Conservation (phyloP, 768 basidiomycete genomes). For the Daedaleopsis sinensis region DNA sequence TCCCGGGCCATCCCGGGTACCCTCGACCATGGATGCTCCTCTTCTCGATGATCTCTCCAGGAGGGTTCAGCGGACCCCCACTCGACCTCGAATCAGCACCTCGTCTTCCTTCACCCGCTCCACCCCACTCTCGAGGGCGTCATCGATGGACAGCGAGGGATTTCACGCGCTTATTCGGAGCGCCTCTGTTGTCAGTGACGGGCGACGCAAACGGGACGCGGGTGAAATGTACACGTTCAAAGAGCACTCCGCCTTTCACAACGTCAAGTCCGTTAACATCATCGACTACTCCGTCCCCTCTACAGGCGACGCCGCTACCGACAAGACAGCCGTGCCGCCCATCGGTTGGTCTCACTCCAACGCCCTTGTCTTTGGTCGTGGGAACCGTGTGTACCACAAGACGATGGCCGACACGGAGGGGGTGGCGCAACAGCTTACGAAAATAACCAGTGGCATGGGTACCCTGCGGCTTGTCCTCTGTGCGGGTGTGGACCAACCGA, state of each 20-base stretch:
- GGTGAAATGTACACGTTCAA: constrained; percentile 2
- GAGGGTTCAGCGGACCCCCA: constrained; percentile 4
- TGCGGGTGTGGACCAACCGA: constrained; percentile 33
- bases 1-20: neutral
- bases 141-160: constrained; percentile 13
- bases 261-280: constrained; percentile 15
- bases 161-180: constrained; percentile 11
- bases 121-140: constrained; percentile 11
- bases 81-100: constrained; percentile 5
- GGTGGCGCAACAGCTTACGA: constrained; percentile 54
- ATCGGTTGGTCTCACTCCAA: constrained; percentile 47
- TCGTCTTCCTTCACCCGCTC: constrained; percentile 13
- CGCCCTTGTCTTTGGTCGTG: constrained; percentile 52
- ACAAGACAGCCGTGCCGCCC: constrained; percentile 25
- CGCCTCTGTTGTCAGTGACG: constrained; percentile 4
- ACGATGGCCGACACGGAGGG: constrained; percentile 37
- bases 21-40: neutral
- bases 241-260: constrained; percentile 16
- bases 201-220: constrained; percentile 14
- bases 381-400: constrained; percentile 58
- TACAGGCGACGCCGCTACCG: constrained; percentile 13
- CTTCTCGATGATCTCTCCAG: constrained; percentile 8
- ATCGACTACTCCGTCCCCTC: constrained; percentile 19
- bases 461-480: constrained; percentile 47
- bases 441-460: constrained; percentile 49